phyloP scores from a whole-genome alignment of 805 yeast genomes.

The Blastobotrys peoriensis region DNA sequence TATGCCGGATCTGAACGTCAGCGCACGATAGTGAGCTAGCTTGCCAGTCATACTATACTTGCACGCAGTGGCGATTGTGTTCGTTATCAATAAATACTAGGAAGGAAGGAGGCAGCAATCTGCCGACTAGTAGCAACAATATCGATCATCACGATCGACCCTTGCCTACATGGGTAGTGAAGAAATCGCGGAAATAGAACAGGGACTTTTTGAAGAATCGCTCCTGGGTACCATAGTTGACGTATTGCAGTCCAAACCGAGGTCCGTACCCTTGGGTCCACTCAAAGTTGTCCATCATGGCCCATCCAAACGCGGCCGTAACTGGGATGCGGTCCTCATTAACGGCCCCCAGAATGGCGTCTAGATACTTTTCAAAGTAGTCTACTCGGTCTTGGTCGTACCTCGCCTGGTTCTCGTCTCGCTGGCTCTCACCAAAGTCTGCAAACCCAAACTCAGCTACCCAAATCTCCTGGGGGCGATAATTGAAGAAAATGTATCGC shows the following conservation, averaged over 20 bases:
- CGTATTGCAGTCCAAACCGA: conserved; percentile 20
- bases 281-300: conserved; percentile 33
- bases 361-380: conserved; percentile 29
- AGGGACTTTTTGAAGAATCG: conserved; percentile 20
- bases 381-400: conserved; percentile 29
- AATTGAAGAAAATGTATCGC: conserved; percentile 22
- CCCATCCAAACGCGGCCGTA: conserved; percentile 32
- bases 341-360: conserved; percentile 24
- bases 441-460: conserved; percentile 35
- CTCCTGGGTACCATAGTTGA: conserved; percentile 15
- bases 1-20: too few species aligned
- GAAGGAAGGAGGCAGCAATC: too few species aligned
- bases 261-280: conserved; percentile 26
- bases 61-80: too few species aligned
- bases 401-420: conserved; percentile 25
- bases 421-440: conserved; percentile 29
- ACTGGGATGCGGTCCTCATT: conserved; percentile 27
- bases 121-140: too few species aligned
- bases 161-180: conserved; percentile 3
- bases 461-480: conserved; percentile 24
- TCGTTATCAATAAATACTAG: too few species aligned
- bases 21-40: too few species aligned
- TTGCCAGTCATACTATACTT: too few species aligned
- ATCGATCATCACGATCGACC: too few species aligned
- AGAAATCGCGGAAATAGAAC: conserved; percentile 17